Evolutionary conservation across 768 basidiomycete genomes (phyloP), one percentile per base, ranked within the genome.

Genomic region (Boletus sp.): DNA sequence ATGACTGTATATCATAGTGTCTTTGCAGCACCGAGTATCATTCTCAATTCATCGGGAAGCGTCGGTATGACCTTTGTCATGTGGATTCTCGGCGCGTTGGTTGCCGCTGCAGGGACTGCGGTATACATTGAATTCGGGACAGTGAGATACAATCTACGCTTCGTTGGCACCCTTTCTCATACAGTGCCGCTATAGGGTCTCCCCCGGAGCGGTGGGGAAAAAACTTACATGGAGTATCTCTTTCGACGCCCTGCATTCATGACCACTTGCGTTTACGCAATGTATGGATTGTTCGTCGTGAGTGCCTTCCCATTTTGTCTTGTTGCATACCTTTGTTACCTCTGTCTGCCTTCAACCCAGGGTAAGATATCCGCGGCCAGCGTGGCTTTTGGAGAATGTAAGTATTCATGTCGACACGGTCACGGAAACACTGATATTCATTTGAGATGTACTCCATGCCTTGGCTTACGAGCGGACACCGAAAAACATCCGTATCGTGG

Each of bases 111-210:
- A 34, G 88, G 88, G 5, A 86, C 86, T 3, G 77, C 80, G 0
- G 87, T 89, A 4, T 90, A 83, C 58, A 75, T 88, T n/a, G 88
- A 89, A 64, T 76, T 87, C 21, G 87, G 88, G 23, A 88, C 87
- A 25, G 87, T 87, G 53, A 57, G 76, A 46, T 32, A 5, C 17
- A 57, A 30, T 50, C 34, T 48, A 3, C 2, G 5, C 15, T 17
- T 32, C 10, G 9, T n/a, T 10, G 29, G 13, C n/a, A 40, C 13
- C 3, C 19, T 30, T 19, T 4, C 19, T 34, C 39, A 51, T 39
- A 8, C 19, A 27, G 2, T 52, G 7, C 2, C 25, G n/a, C 0
- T n/a, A 7, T 46, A 88, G 84, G 85, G 82, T 19, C 73, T 90
- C 2, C 88, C 88, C 2, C 74, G 81, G 3, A 88, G 77, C 51